A percentile compares a stretch with the other conserved stretches of the same genome.
These are phyloP conservation scores for Pseudogymnoascus sp. DNA, from an alignment of 2,329 filamentous ascomycete species.

Conservation along the genomic window DNA sequence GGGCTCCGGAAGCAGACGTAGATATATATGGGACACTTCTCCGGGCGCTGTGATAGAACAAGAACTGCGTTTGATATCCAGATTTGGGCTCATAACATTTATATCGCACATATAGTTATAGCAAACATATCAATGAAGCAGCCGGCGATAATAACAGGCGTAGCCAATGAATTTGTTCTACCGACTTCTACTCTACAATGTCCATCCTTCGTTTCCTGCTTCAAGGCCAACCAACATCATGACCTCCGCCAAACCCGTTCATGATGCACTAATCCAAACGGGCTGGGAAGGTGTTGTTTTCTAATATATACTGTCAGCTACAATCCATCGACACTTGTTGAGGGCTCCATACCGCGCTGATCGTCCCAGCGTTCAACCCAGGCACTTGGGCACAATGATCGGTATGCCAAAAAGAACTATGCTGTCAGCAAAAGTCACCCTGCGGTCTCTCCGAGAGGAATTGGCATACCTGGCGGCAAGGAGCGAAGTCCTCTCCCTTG, in stretches of 20 bases:
- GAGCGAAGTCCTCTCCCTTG: conserved; percentile 97
- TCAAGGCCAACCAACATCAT: background rate
- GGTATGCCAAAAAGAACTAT: conserved; percentile 94
- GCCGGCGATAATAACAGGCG: conserved; percentile 1
- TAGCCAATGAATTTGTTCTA: conserved; percentile 8
- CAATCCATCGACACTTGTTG: conserved; percentile 23
- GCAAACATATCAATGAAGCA: background rate
- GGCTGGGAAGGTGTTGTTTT: conserved; percentile 62
- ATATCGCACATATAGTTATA: background rate
- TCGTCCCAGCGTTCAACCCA: conserved; percentile 97
- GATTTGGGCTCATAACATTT: background rate
- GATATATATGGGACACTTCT: background rate
- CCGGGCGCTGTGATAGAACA: background rate
- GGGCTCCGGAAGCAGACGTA: background rate
- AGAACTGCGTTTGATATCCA: background rate
- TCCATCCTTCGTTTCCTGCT: background rate
- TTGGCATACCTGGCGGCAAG: conserved; percentile 79
- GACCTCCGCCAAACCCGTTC: background rate
- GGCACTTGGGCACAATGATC: conserved; percentile 90
- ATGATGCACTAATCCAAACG: conserved; percentile 47
- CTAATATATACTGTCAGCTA: conserved; percentile 33
- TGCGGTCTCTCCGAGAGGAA: conserved; percentile 17
- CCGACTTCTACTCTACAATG: conserved; percentile 9
- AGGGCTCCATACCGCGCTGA: conserved; percentile 72
- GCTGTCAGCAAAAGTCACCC: conserved; percentile 21